Evolutionary conservation across 495 filamentous ascomycete species (phyloP).

Genomic region (Hypomontagnella monticulosa): DNA sequence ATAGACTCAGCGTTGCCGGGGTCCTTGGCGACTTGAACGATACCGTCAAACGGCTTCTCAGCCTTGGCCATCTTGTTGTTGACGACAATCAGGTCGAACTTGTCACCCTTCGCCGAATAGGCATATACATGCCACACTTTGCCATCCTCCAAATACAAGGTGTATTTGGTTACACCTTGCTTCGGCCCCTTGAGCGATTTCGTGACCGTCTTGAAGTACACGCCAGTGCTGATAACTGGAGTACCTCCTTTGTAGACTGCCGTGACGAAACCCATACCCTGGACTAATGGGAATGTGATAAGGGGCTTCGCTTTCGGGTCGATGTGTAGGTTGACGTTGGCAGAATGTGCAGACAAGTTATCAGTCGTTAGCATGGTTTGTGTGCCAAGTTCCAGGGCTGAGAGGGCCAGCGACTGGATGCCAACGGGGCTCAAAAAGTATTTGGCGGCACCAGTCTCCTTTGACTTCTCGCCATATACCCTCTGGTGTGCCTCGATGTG

Average conservation of each 20-base stretch:
- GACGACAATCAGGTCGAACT: constrained; percentile 56
- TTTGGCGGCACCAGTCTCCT: constrained; percentile 63
- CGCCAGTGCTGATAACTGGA: constrained; percentile 76
- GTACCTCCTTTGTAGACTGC: constrained; percentile 75
- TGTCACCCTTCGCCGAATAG: constrained; percentile 59
- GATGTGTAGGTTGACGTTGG: constrained; percentile 71
- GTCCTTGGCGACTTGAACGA: constrained; percentile 83
- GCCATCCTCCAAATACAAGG: constrained; percentile 73
- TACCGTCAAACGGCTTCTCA: constrained; percentile 65
- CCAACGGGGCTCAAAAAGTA: constrained; percentile 88
- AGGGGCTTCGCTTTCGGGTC: constrained; percentile 59
- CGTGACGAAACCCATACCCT: constrained; percentile 90
- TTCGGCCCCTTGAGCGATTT: constrained; percentile 65
- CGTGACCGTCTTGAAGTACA: constrained; percentile 75
- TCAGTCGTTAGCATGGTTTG: constrained; percentile 71
- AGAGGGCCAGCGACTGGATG: constrained; percentile 81
- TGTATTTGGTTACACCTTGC: constrained; percentile 80
- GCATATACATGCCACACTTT: constrained; percentile 85
- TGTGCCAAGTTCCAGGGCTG: constrained; percentile 74
- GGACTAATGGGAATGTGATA: constrained; percentile 83
- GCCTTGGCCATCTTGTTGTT: constrained; percentile 56
- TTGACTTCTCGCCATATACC: constrained; percentile 64
- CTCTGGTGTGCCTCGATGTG: constrained; percentile 74
- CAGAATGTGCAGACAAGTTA: constrained; percentile 73
- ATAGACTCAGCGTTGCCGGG: constrained; percentile 68